Conservation (phyloP, 169 alveolate genomes). For the Cryptosporidium muris region DNA sequence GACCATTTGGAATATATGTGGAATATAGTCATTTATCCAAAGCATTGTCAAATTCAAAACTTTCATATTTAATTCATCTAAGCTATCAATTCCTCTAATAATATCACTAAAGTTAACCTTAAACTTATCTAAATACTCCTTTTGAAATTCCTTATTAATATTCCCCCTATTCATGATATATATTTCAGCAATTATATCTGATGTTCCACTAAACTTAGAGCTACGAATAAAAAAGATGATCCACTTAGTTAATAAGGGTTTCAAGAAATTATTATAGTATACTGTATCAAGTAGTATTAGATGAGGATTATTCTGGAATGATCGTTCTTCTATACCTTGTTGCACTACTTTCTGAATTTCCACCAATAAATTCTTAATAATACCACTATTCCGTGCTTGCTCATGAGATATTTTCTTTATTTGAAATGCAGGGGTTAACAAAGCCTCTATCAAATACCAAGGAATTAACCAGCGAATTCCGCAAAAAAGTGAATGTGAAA, state of each 20-base stretch:
- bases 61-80: conserved; percentile 76
- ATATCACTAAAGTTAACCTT: not conserved
- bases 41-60: conserved; percentile 83
- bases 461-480: conserved; percentile 85
- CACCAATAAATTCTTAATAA: not conserved
- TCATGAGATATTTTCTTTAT: conserved; percentile 1
- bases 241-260: conserved; percentile 79
- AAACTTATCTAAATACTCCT: not conserved
- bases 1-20: conserved; percentile 84
- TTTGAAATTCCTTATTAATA: not conserved
- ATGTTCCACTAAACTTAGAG: conserved; percentile 23
- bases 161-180: conserved; percentile 5
- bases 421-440: conserved; percentile 53
- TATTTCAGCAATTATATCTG: conserved; percentile 34
- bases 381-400: conserved; percentile 28
- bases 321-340: conserved; percentile 74
- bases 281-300: conserved; percentile 78
- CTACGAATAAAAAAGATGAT: conserved; percentile 70
- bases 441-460: conserved; percentile 84
- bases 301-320: conserved; percentile 82
- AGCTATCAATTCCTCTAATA: conserved; percentile 36
- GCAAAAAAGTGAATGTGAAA: not conserved
- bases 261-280: conserved; percentile 76
- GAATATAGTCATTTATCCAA: conserved; percentile 87
- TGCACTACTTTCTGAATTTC: conserved; percentile 27